These are phyloP conservation scores for Gamsiella multidivaricata DNA, from an alignment of 192 early-diverging fungal species.

Conservation along the genomic window DNA sequence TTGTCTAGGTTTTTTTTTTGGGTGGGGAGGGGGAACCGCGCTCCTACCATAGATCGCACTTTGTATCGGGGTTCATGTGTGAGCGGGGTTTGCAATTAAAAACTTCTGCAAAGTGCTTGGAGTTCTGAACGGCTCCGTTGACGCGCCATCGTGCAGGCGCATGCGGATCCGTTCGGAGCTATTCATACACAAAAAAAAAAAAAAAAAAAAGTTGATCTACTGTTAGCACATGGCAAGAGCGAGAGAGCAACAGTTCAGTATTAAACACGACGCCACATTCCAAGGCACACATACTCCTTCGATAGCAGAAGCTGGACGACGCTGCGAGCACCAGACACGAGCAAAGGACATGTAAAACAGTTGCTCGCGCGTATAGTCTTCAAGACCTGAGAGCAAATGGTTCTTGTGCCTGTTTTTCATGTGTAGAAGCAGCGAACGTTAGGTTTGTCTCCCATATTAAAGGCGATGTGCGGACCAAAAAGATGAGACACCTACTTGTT, in stretches of 20 bases:
- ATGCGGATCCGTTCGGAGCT: slow-evolving; percentile 74
- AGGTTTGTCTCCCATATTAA: not conserved
- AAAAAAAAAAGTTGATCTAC: not conserved
- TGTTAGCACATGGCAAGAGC: not conserved
- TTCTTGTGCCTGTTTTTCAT: slow-evolving; percentile 32
- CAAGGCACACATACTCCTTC: slow-evolving; percentile 50
- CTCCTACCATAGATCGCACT: slow-evolving; percentile 68
- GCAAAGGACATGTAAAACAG: slow-evolving; percentile 77
- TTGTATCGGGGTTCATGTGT: slow-evolving; percentile 74
- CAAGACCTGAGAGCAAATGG: slow-evolving; percentile 61
- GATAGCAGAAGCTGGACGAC: slow-evolving; percentile 56
- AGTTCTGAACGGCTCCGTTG: slow-evolving; percentile 79
- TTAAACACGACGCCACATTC: too few species aligned
- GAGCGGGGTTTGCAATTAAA: slow-evolving; percentile 71
- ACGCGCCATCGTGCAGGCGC: slow-evolving; percentile 73
- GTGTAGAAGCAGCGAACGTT: not conserved
- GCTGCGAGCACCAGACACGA: slow-evolving; percentile 72
- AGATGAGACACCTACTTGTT: slow-evolving; percentile 9
- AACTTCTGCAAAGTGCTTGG: slow-evolving; percentile 74
- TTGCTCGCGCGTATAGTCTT: slow-evolving; percentile 67
- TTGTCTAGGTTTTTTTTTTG: too few species aligned
- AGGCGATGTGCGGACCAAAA: not conserved
- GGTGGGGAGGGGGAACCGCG: too few species aligned
- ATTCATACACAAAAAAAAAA: not conserved
- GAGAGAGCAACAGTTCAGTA: not conserved